These are phyloP conservation scores for Lactifluus hygrophoroides DNA, from an alignment of 768 basidiomycete genomes.

Conservation along the genomic window DNA sequence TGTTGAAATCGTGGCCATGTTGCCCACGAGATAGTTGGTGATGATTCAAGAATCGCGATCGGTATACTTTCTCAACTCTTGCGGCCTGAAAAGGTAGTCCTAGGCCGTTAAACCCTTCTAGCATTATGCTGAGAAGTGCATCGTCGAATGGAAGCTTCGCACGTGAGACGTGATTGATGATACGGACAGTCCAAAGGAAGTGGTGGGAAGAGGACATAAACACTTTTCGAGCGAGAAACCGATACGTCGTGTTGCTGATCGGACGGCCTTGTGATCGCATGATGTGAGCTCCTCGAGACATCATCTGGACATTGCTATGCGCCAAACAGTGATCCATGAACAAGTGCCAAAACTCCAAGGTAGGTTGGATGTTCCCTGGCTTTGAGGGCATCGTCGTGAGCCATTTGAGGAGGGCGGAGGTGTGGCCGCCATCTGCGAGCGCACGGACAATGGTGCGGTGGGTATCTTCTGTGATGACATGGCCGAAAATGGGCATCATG, in stretches of 20 bases:
- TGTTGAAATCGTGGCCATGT: slow-evolving; percentile 4
- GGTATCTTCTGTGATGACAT: slow-evolving; percentile 37
- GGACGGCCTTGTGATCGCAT: slow-evolving; percentile 34
- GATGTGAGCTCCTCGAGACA: slow-evolving; percentile 7
- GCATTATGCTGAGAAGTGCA: slow-evolving; percentile 11
- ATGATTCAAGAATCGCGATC: not conserved
- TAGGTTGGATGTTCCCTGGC: slow-evolving; percentile 38
- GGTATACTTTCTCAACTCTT: slow-evolving; percentile 17
- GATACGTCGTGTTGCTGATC: slow-evolving; percentile 41
- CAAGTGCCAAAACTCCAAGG: slow-evolving; percentile 45
- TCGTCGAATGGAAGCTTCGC: slow-evolving; percentile 18
- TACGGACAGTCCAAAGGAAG: slow-evolving; percentile 9
- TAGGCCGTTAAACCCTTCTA: slow-evolving; percentile 18
- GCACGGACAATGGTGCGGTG: slow-evolving; percentile 43
- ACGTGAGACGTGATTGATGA: slow-evolving; percentile 12
- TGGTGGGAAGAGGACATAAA: slow-evolving; percentile 23
- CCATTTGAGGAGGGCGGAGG: slow-evolving; percentile 40
- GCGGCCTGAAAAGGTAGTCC: slow-evolving; percentile 12
- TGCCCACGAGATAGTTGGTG: not conserved
- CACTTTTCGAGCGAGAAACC: slow-evolving; percentile 39
- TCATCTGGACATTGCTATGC: slow-evolving; percentile 1
- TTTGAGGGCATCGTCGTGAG: slow-evolving; percentile 44
- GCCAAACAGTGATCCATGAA: slow-evolving; percentile 37
- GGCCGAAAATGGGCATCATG: slow-evolving; percentile 39
- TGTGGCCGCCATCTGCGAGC: slow-evolving; percentile 38